Percentiles rank a stretch among this genome's conserved stretches.
phyloP scores from a whole-genome alignment of 2,329 filamentous ascomycete genomes.

The Xylariales sp. region DNA sequence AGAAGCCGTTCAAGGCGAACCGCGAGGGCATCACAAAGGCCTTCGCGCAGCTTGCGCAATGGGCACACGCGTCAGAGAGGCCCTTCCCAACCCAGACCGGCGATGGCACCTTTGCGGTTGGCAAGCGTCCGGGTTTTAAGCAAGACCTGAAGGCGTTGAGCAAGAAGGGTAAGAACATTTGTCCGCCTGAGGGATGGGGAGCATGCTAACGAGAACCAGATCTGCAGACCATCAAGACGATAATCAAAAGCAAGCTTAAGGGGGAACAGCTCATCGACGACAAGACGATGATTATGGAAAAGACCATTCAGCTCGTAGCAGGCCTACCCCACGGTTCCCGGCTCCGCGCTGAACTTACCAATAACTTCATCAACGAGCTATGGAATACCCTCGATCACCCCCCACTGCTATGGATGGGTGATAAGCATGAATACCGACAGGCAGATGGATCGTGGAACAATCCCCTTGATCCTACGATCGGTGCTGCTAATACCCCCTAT shows the following conservation, averaged over 20 bases:
- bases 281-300: slow-evolving; percentile 82
- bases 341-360: slow-evolving; percentile 71
- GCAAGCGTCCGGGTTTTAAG: slow-evolving; percentile 62
- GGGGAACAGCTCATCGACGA: slow-evolving; percentile 75
- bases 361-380: slow-evolving; percentile 74
- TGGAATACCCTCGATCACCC: slow-evolving; percentile 81
- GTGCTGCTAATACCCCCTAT: slow-evolving; percentile 75
- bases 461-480: slow-evolving; percentile 71
- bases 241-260: slow-evolving; percentile 72
- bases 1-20: slow-evolving; percentile 44
- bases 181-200: neutral
- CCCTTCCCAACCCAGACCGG: slow-evolving; percentile 73
- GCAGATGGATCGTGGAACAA: slow-evolving; percentile 81
- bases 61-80: slow-evolving; percentile 63
- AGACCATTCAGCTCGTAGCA: slow-evolving; percentile 76
- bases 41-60: slow-evolving; percentile 51
- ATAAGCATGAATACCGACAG: slow-evolving; percentile 72
- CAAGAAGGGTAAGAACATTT: slow-evolving; percentile 56
- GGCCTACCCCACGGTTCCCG: slow-evolving; percentile 72
- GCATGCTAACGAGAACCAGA: slow-evolving; percentile 57
- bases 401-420: slow-evolving; percentile 71
- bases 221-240: slow-evolving; percentile 69
- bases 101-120: slow-evolving; percentile 67
- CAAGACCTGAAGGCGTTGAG: slow-evolving; percentile 69
- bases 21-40: slow-evolving; percentile 51